Conservation (phyloP, 2,329 filamentous ascomycete species). For the Clarireedia paspali region DNA sequence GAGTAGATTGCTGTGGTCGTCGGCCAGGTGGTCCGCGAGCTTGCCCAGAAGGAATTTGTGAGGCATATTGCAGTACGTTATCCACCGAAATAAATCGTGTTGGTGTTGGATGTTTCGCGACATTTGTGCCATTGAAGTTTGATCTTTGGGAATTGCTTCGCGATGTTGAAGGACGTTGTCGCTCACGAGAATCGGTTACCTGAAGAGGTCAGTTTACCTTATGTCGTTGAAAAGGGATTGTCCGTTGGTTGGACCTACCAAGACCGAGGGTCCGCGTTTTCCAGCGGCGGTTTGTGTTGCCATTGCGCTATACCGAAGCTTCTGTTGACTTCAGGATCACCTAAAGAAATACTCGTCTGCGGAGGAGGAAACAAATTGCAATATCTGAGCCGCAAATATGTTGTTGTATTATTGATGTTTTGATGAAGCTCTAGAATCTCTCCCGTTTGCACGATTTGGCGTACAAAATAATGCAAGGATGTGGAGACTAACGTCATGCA, state of each 20-base stretch:
- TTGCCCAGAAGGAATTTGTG: slow-evolving; percentile 91
- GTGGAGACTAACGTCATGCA: slow-evolving; percentile 1
- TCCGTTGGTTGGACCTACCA: slow-evolving; percentile 36
- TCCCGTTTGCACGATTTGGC: background rate
- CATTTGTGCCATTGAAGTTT: slow-evolving; percentile 20
- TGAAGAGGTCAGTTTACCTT: slow-evolving; percentile 24
- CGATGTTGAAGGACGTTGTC: slow-evolving; percentile 37
- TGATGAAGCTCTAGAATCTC: background rate
- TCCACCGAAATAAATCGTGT: slow-evolving; percentile 85
- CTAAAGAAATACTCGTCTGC: background rate
- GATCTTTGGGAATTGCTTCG: slow-evolving; percentile 30
- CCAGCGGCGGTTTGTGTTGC: slow-evolving; percentile 18
- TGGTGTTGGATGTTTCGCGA: slow-evolving; percentile 33
- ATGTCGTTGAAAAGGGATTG: background rate
- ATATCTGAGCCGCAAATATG: no score
- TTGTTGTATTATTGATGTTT: background rate
- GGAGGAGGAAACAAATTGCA: no score
- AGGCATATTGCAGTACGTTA: slow-evolving; percentile 88
- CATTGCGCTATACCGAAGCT: slow-evolving; percentile 13
- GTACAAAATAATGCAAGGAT: slow-evolving; percentile 5
- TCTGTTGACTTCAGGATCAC: background rate
- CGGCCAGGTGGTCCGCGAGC: slow-evolving; percentile 59
- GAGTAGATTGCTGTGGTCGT: slow-evolving; percentile 37
- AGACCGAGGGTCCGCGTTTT: slow-evolving; percentile 53
- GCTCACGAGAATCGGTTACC: slow-evolving; percentile 53